Evolutionary conservation across 345 rosid genomes (phyloP), one percentile per base, ranked within the genome.

Genomic region (Isatis tinctoria): DNA sequence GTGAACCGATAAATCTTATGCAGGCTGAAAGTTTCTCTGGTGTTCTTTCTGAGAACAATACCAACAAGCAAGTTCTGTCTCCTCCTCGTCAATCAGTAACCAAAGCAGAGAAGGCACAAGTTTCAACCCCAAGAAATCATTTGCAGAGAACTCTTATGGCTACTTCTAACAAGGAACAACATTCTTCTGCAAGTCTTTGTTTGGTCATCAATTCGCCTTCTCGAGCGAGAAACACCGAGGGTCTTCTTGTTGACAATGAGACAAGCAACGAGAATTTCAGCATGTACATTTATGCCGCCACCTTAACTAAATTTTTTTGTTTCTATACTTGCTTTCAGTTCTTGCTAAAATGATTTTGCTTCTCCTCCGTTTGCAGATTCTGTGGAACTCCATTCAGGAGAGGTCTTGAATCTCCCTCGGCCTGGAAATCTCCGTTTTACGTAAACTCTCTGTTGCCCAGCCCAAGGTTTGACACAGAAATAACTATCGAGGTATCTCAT

Each of bases 401-500:
- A 82, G 87, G 91, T 65, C 77, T 92, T 9, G 98, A 96, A 72
- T 96, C 99, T 41, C 99, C 97, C 54, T 92, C 97, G 22, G 98
- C 94, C 35, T 96, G 99, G 99, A 96, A 89, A 75, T 95, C 99
- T 10, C 99, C 99, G 41, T 87, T 94, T 91, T 96, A 87, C 72
- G 59, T 96, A 10, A 90, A 90, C 80, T 82, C 97, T 53, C 84
- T 96, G 68, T 70, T 87, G 41, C 90, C 91, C 12, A 96, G 96
- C 56, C 90, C 97, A 64, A 85, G 90, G 77, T 67, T 90, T 75
- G 87, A 88, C 67, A 91, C 97, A 63, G 97, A 94, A 0, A 83
- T 94, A 80, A 84, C 97, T 17, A 85, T 92, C 28, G 99, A 95
- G 96, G 99, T 92, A 87, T 18, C 18, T 11, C 62, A 60, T 32